Evolutionary conservation across 2,329 filamentous ascomycete genomes (phyloP).

Genomic region (Arthrinium puccinioides): DNA sequence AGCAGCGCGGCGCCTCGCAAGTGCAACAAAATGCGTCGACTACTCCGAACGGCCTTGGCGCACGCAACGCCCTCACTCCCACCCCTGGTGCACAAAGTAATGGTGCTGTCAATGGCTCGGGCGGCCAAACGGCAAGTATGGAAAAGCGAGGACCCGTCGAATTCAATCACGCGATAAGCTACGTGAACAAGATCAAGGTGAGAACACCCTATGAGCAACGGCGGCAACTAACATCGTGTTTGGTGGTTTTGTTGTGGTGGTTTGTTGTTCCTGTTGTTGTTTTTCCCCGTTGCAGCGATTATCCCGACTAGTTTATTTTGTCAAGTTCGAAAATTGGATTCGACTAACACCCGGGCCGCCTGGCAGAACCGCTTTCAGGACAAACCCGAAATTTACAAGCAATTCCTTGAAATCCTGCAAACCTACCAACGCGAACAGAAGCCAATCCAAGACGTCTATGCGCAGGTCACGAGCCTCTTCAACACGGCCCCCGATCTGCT

Average conservation of each 20-base stretch:
- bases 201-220: too few relatives aligned
- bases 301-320: too few relatives aligned
- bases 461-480: conserved; percentile 91
- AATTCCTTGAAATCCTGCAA: conserved; percentile 95
- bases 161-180: conserved; percentile 98
- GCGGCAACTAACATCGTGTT: too few relatives aligned
- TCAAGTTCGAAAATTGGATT: too few relatives aligned
- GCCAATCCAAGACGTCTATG: conserved; percentile 96
- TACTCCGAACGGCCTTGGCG: conserved; percentile 34
- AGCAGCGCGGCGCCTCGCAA: conserved; percentile 23
- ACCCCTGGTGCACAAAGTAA: conserved; percentile 50
- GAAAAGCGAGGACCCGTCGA: conserved; percentile 93
- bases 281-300: too few relatives aligned
- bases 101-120: conserved; percentile 54
- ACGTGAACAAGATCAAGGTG: conserved; percentile 99
- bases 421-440: conserved; percentile 98
- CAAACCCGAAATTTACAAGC: conserved; percentile 97
- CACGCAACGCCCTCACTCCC: conserved; percentile 51
- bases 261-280: too few relatives aligned
- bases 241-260: too few relatives aligned
- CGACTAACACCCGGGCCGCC: too few relatives aligned
- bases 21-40: conserved; percentile 21
- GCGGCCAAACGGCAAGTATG: conserved; percentile 49
- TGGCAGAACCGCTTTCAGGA: conserved; percentile 87
- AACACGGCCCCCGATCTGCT: conserved; percentile 88